phyloP scores from a whole-genome alignment of 2,329 filamentous ascomycete species.

The Tricladium varicosporioides region DNA sequence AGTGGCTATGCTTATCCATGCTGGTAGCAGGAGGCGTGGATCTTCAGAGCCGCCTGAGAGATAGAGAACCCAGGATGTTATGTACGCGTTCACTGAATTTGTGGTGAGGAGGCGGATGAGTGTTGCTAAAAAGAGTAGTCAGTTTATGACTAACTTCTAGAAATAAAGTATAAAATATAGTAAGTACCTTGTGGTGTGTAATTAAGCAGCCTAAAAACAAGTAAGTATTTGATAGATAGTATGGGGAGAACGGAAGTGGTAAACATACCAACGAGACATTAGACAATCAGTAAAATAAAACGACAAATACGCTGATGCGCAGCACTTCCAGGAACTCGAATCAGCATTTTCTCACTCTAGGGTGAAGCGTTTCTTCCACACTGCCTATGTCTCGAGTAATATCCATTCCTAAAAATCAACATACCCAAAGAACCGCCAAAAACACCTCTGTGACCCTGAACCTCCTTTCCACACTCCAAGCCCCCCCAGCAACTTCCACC shows the following conservation, averaged over 20 bases:
- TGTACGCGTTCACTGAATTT: conserved; percentile 71
- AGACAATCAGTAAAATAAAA: conserved; percentile 84
- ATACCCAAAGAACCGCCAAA: conserved; percentile 72
- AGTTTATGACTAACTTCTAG: not conserved
- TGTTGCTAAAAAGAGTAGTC: conserved; percentile 50
- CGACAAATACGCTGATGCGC: conserved; percentile 72
- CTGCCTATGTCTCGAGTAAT: not conserved
- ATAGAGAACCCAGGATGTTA: conserved; percentile 70
- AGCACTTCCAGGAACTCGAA: conserved; percentile 53
- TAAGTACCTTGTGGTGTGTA: conserved; percentile 65
- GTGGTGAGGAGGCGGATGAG: conserved; percentile 76
- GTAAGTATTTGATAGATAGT: conserved; percentile 1
- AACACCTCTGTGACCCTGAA: conserved; percentile 65
- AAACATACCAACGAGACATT: conserved; percentile 68
- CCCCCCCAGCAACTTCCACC: conserved; percentile 4
- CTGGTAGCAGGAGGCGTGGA: conserved; percentile 68
- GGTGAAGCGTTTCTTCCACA: not conserved
- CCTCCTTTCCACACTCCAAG: conserved; percentile 46
- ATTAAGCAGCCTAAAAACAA: conserved; percentile 65
- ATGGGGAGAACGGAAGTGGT: not conserved
- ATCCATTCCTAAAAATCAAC: conserved; percentile 25
- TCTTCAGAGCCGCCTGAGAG: conserved; percentile 69
- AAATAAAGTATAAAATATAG: not conserved
- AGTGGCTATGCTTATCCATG: conserved; percentile 76
- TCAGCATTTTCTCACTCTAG: conserved; percentile 12